Base-by-base conservation (phyloP, 345 rosid genomes). In the Salix viminalis region DNA sequence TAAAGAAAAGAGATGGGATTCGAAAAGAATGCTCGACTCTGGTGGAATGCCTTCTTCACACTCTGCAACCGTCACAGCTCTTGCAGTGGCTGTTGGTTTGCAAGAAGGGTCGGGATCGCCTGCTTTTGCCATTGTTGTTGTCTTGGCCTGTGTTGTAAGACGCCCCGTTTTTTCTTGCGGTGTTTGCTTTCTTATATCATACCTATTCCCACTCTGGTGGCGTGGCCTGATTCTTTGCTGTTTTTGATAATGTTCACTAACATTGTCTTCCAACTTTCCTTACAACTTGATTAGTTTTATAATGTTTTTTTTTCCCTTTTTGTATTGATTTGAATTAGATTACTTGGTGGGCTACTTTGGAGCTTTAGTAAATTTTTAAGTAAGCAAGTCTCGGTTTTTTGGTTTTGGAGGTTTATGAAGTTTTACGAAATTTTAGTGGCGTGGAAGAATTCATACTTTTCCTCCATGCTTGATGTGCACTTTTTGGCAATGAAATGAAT, bases 21-120 rank as follows among this genome's bases (percentile, higher is more conserved):
- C 99, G 62, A 95, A 88, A 85, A 83, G 87, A 79, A 82, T 95
- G 88, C 80, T 95, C 50, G 92, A 77, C 74, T 95, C 99, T 26
- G 99, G 99, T 79, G 99, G 97, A 74, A 95, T 95, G 99, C 97
- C 99, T 18, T 95, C 99, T 1, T 95, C 99, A 2, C 99, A 95
- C 72, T 93, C 99, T 14, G 91, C 99, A 67, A 93, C 97, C 2
- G 99, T 95, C 72, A 90, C 94, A n/a, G 96, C 99, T 48, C 84
- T 95, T 62, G 96, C 92, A 18, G 85, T 89, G 79, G 91, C 99
- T 30, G 88, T 91, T 52, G 99, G 91, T 69, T 81, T 95, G 21
- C 87, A 91, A 74, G 96, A 93, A 74, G 99, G 97, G 78, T 74
- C 90, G 3, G 96, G 90, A 46, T 80, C 90, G 66, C 77, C 97